Base-by-base conservation (phyloP, 257 asterid species). In the Echites panduratus region DNA sequence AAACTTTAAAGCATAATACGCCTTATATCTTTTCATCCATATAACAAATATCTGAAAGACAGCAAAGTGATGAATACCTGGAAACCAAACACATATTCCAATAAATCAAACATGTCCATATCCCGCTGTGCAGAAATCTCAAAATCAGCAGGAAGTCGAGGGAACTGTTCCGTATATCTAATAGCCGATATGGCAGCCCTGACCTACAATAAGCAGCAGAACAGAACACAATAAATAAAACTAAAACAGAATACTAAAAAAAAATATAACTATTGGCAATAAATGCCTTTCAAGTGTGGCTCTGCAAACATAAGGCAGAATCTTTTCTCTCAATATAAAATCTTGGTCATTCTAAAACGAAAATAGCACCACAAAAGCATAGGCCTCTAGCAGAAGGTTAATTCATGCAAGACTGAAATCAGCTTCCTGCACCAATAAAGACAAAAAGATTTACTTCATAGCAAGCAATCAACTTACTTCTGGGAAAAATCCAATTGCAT, bases 101-200 rank as follows among this genome's bases (percentile, higher is more conserved):
- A 81, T 54, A 94, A 91, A 82, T 94, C 99, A 84, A 94, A 91
- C 99, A 94, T 91, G 82, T 94, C 99, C 88, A 79, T 49, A 50
- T 85, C 77, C 76, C 96, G 85, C 73, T 85, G 94, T 74, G 90
- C 95, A 78, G 89, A 76, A 73, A 82, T 75, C 79, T 87, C 87
- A 87, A 83, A 86, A 83, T 76, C 87, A 68, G 88, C 79, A 56
- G 97, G 95, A 79, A 94, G 89, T 81, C 83, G 87, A 72, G 98
- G 96, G 76, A 87, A 94, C 73, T 91, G 96, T 67, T 89, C 97
- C 17, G 85, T 87, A 47, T 86, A 88, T 79, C 85, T 85, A 70
- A 94, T 72, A 73, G 98, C 96, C 50, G 96, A 84, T 74, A 91
- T 84, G 58, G 97, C 91, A 73, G 89, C 99, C 81, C 86, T 87